Percentiles rank a stretch among this genome's conserved stretches.
Evolutionary conservation across 2,329 filamentous ascomycete species (phyloP).

Genomic region (Hyphodiscus sp.): DNA sequence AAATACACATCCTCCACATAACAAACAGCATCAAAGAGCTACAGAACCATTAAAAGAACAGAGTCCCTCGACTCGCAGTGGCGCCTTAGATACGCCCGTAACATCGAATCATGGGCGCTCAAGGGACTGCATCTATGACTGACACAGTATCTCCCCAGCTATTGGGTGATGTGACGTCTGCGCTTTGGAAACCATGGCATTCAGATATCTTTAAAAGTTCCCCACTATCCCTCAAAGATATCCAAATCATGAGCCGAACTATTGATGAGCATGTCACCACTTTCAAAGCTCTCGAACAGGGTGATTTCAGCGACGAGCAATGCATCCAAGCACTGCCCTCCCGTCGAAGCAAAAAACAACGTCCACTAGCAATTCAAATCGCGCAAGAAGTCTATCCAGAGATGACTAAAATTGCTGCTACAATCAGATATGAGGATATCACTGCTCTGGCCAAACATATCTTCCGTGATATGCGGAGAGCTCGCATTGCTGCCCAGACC

Average conservation of each 20-base stretch:
- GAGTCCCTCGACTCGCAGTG: too few relatives aligned
- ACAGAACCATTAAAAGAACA: too few relatives aligned
- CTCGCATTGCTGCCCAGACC: background rate
- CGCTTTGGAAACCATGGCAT: too few relatives aligned
- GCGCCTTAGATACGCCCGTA: too few relatives aligned
- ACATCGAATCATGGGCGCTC: too few relatives aligned
- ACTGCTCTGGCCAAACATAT: slow-evolving; percentile 6
- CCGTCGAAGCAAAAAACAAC: slow-evolving; percentile 9
- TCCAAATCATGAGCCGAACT: background rate
- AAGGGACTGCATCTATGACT: too few relatives aligned
- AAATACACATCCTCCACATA: too few relatives aligned
- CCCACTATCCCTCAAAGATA: background rate
- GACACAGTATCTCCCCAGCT: too few relatives aligned
- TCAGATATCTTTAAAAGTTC: too few relatives aligned
- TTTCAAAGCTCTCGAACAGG: background rate
- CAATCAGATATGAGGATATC: slow-evolving; percentile 8
- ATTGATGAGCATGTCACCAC: slow-evolving; percentile 4
- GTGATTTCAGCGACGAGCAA: slow-evolving; percentile 2
- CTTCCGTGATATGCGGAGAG: slow-evolving; percentile 6
- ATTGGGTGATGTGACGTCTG: too few relatives aligned
- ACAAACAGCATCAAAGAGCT: too few relatives aligned
- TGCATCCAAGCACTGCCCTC: slow-evolving; percentile 9
- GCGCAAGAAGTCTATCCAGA: slow-evolving; percentile 4
- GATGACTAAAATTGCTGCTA: slow-evolving; percentile 8
- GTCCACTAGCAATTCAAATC: background rate